Evolutionary conservation across 805 yeast genomes (phyloP).

Genomic region (Saturnispora diversa): DNA sequence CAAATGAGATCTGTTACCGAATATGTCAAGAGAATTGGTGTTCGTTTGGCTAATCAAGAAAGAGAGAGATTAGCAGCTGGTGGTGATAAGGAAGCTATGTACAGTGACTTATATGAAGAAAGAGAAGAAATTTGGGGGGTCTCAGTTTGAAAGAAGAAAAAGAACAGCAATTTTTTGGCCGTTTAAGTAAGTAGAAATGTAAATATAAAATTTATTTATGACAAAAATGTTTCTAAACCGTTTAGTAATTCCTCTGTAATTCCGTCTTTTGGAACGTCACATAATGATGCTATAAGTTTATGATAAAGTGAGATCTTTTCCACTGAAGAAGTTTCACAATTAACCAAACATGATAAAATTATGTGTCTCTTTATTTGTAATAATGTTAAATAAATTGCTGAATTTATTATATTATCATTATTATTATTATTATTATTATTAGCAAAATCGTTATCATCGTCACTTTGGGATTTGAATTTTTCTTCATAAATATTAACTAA

Average conservation of each 20-base stretch:
- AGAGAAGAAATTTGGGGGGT: constrained; percentile 72
- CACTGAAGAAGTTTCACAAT: constrained; percentile 6
- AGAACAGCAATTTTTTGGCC: not conserved
- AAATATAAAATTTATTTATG: constrained; percentile 4
- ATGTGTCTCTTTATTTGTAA: constrained; percentile 30
- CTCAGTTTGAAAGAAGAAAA: not conserved
- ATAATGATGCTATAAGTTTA: constrained; percentile 63
- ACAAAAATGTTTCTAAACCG: constrained; percentile 48
- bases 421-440: not conserved
- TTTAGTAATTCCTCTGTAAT: constrained; percentile 70
- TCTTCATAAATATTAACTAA: constrained; percentile 47
- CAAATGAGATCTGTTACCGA: constrained; percentile 75
- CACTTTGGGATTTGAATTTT: constrained; percentile 12
- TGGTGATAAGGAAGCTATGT: constrained; percentile 81
- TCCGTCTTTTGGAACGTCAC: constrained; percentile 72
- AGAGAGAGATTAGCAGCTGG: constrained; percentile 84
- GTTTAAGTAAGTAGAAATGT: not conserved
- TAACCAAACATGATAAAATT: constrained; percentile 2
- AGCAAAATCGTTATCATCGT: not conserved
- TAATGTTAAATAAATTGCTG: constrained; percentile 28
- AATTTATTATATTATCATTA: constrained; percentile 17
- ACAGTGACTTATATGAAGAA: constrained; percentile 79
- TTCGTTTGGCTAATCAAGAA: constrained; percentile 76
- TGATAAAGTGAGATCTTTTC: constrained; percentile 49
- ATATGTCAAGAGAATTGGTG: constrained; percentile 84